Percentiles rank a stretch among this genome's conserved stretches.
These are phyloP conservation scores for Puccinia coronata DNA, from an alignment of 1,284 basidiomycete species.

Conservation along the genomic window DNA sequence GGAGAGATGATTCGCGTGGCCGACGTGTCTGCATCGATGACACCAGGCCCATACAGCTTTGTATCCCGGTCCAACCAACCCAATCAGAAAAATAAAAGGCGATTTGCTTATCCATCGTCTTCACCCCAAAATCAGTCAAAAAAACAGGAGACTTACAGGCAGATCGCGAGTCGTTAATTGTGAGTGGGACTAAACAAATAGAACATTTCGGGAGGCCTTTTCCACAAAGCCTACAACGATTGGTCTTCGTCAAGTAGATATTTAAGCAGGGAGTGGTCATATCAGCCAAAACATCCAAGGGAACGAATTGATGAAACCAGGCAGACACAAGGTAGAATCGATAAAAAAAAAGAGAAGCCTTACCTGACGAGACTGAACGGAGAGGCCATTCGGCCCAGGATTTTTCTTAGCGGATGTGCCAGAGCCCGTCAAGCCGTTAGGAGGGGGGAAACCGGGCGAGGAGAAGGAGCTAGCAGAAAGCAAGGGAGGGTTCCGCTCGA, in stretches of 20 bases:
- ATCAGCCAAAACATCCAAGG: too few relatives aligned
- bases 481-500: background rate
- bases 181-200: conserved; percentile 28
- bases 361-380: background rate
- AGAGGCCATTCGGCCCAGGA: background rate
- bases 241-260: conserved; percentile 4
- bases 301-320: too few relatives aligned
- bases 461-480: too few relatives aligned
- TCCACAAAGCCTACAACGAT: conserved; percentile 29
- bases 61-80: too few relatives aligned
- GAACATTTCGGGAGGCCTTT: conserved; percentile 43
- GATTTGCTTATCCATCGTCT: background rate
- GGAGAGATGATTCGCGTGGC: conserved; percentile 34
- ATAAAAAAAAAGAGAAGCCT: background rate
- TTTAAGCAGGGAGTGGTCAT: too few relatives aligned
- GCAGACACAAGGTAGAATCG: background rate
- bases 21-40: conserved; percentile 40
- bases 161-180: background rate
- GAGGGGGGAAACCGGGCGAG: too few relatives aligned
- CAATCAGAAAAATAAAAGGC: background rate
- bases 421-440: background rate
- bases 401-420: background rate
- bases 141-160: background rate
- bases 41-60: conserved; percentile 39
- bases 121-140: background rate